These are phyloP conservation scores for Usnea hakonensis DNA, from an alignment of 495 filamentous ascomycete species.

Conservation along the genomic window DNA sequence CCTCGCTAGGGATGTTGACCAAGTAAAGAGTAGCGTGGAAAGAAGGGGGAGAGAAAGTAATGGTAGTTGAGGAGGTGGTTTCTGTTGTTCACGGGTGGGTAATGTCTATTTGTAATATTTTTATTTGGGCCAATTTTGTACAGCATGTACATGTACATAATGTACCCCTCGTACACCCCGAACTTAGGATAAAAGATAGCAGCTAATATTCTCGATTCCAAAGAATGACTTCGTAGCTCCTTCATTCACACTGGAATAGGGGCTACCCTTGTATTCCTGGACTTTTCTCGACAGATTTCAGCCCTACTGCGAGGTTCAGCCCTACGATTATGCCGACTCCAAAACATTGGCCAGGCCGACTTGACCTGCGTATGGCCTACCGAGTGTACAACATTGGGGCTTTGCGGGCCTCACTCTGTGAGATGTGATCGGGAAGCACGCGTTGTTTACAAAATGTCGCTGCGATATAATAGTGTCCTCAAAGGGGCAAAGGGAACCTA, in stretches of 20 bases:
- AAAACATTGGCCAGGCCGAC: conserved; percentile 1
- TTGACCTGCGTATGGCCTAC: conserved; percentile 3
- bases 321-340: neutral
- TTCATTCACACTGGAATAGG: neutral
- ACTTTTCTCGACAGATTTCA: no score
- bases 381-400: neutral
- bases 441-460: conserved; percentile 7
- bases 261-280: neutral
- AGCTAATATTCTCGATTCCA: neutral
- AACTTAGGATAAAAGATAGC: no score
- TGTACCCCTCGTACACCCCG: no score
- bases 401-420: neutral
- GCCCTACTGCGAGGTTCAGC: neutral
- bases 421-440: conserved; percentile 4
- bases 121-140: no score
- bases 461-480: conserved; percentile 4
- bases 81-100: no score
- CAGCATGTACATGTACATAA: no score
- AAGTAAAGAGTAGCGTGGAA: no score
- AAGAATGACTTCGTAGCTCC: neutral
- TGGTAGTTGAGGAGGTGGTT: no score
- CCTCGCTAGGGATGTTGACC: no score
- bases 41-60: no score
- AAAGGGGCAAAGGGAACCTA: conserved; percentile 11
- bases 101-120: no score